phyloP scores from a whole-genome alignment of 2,329 filamentous ascomycete genomes.

The Ceratocystis eucalypticola region DNA sequence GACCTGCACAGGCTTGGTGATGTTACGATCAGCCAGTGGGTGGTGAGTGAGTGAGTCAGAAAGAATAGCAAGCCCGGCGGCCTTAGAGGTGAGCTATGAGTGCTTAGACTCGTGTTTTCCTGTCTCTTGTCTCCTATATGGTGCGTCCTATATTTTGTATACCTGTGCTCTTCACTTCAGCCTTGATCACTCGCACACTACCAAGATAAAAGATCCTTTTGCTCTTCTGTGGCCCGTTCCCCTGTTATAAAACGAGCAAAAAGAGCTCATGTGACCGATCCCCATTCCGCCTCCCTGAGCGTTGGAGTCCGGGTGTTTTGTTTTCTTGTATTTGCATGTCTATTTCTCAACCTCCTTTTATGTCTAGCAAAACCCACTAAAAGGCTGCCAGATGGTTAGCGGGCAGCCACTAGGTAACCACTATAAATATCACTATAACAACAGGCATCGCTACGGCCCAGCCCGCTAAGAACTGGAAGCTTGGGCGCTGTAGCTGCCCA shows the following conservation, averaged over 20 bases:
- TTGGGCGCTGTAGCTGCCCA: background rate
- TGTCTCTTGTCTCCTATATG: no score
- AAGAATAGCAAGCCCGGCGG: no score
- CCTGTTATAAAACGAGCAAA: background rate
- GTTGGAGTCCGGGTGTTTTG: constrained; percentile 3
- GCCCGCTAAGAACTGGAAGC: background rate
- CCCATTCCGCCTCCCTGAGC: background rate
- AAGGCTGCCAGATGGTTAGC: background rate
- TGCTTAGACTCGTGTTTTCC: no score
- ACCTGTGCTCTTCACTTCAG: no score
- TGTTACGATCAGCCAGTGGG: no score
- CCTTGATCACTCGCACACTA: no score
- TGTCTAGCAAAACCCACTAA: background rate
- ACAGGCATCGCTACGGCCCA: background rate
- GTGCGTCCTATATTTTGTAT: no score
- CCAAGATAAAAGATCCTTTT: no score
- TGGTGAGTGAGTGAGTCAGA: no score
- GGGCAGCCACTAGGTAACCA: background rate
- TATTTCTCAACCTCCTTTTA: background rate
- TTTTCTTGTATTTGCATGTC: background rate
- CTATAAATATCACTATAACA: background rate
- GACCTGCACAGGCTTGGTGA: no score
- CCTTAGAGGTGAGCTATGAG: no score
- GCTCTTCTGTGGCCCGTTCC: background rate
- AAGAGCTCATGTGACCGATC: background rate